These are phyloP conservation scores for Citrus glauca DNA, from an alignment of 345 rosid genomes.

Conservation along the genomic window DNA sequence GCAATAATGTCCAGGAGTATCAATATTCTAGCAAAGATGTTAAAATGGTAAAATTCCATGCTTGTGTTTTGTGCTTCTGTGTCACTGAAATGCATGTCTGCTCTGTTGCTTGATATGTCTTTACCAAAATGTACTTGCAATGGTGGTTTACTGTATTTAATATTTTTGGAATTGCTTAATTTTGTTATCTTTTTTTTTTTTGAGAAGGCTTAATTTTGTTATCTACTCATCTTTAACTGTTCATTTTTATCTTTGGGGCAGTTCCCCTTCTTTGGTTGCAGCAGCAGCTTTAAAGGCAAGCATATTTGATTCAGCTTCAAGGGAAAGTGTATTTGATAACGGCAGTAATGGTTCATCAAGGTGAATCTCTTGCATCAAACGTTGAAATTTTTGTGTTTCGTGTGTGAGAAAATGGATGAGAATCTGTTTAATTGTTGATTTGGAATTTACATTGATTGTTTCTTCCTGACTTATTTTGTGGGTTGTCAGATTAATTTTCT, in stretches of 20 bases:
- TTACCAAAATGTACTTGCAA: not conserved
- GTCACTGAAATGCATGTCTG: not conserved
- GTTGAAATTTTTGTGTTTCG: not conserved
- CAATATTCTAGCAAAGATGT: slow-evolving; percentile 67
- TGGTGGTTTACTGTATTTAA: not conserved
- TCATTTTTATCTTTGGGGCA: slow-evolving; percentile 27
- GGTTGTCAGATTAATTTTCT: not conserved
- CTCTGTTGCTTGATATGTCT: not conserved
- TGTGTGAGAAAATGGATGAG: not conserved
- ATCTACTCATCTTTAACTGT: not conserved
- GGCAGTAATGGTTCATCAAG: slow-evolving; percentile 54
- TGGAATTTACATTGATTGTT: not conserved
- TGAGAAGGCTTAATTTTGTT: not conserved
- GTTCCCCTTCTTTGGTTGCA: slow-evolving; percentile 71
- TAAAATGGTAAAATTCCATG: slow-evolving; percentile 52
- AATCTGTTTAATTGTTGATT: not conserved
- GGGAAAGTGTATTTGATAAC: slow-evolving; percentile 36
- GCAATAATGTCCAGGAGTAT: slow-evolving; percentile 68
- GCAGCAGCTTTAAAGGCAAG: slow-evolving; percentile 51
- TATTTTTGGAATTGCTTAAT: not conserved
- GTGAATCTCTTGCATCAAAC: slow-evolving; percentile 26
- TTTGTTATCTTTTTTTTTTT: not conserved
- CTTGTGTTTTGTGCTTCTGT: not conserved
- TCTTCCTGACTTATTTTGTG: not conserved
- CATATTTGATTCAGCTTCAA: slow-evolving; percentile 62